Evolutionary conservation across 208 protist genomes (phyloP).

Genomic region (Crithidia sp.): DNA sequence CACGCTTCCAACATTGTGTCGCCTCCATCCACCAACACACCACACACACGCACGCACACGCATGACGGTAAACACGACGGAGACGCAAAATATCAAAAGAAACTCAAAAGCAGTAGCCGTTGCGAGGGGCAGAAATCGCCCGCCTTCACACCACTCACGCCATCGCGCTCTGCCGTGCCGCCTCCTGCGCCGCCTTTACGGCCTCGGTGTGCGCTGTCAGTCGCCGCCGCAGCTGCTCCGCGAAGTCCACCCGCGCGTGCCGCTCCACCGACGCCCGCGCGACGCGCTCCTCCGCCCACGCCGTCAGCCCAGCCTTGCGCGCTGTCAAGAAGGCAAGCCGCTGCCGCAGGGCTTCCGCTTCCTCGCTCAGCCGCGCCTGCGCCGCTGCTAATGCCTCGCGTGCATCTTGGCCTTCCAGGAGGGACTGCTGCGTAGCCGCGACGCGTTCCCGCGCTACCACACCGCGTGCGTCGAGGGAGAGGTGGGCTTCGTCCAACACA

Average conservation of each 20-base stretch:
- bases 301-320: conserved; percentile 28
- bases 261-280: conserved; percentile 9
- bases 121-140: not conserved
- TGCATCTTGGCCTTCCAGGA: conserved; percentile 36
- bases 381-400: conserved; percentile 27
- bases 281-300: conserved; percentile 23
- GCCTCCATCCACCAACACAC: too few relatives aligned
- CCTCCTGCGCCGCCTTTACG: conserved; percentile 43
- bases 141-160: not conserved
- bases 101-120: not conserved
- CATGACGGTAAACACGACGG: too few relatives aligned
- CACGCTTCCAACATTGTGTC: too few relatives aligned
- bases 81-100: not conserved
- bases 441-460: conserved; percentile 36
- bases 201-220: conserved; percentile 42
- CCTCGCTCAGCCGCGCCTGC: conserved; percentile 21
- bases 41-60: too few relatives aligned
- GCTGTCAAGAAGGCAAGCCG: conserved; percentile 25
- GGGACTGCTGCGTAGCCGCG: conserved; percentile 17
- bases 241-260: conserved; percentile 30
- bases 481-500: conserved; percentile 54
- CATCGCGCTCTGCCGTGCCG: conserved; percentile 38
- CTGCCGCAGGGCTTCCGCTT: conserved; percentile 36
- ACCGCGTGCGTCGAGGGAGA: conserved; percentile 43
- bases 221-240: conserved; percentile 35